Evolutionary conservation across 352 stramenopile species (phyloP), one percentile per base, ranked within the genome.

Genomic region (Globisporangium okanoganense): DNA sequence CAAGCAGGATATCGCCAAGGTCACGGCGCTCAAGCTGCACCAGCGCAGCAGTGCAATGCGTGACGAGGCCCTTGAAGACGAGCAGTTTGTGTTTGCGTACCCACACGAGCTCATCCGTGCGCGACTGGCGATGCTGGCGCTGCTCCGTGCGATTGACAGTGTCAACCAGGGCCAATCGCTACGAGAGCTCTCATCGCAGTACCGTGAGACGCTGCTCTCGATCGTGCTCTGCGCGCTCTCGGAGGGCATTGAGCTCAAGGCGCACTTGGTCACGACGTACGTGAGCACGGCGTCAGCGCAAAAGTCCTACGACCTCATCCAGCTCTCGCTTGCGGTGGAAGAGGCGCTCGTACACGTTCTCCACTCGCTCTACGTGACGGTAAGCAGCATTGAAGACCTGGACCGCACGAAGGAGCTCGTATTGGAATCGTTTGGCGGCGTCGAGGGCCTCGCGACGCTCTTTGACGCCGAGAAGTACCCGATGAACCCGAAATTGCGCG

Each of bases 191-290:
- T 72, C 78, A 31, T 50, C 58, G 1, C 69, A 78, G 12, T 79
- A 88, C 47, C 78, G 84, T n/a, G 83, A 95, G 58, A 78, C 78
- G 14, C 44, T 95, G 36, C 56, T 92, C 1, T 81, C 73, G 1
- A 79, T 72, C 2, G 70, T 87, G 50, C 52, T 94, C 0, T 80
- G 72, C 14, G 62, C 75, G 1, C 59, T 94, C 25, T 73, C 77
- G 0, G 82, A 92, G 33, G 66, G 72, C 51, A 64, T 82, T 0
- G 61, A 78, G 40, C 56, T 91, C 24, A 87, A 88, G 53, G 65
- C 79, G 31, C 72, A 71, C 27, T 58, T 91, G 7, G 71, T 88
- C 12, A 70, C 71, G 14, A 75, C 72, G 22, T 95, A 92, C 29
- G 65, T 94, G 45, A 62, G 61, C 6, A 43, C 76, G n/a, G 35